These are phyloP conservation scores for Tilletiopsis washingtonensis DNA, from an alignment of 1,284 basidiomycete genomes.

Conservation along the genomic window DNA sequence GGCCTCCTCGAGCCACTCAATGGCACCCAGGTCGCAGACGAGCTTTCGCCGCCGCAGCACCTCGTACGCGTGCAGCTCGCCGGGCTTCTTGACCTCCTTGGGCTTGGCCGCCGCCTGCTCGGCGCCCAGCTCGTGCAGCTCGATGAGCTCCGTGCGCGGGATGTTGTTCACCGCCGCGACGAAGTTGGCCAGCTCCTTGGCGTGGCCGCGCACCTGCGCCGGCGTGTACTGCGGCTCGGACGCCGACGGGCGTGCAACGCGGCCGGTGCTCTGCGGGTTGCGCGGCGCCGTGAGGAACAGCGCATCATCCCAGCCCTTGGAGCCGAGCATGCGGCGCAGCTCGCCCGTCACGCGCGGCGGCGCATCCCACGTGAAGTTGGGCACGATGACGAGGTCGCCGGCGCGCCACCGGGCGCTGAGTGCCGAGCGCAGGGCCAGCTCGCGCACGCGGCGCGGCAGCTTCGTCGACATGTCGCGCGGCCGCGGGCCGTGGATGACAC, in stretches of 20 bases:
- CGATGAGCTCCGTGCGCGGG: slow-evolving; percentile 32
- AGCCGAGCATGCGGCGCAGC: slow-evolving; percentile 25
- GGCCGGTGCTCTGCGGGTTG: slow-evolving; percentile 15
- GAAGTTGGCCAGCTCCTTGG: slow-evolving; percentile 29
- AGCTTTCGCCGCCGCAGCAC: slow-evolving; percentile 36
- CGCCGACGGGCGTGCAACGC: slow-evolving; percentile 26
- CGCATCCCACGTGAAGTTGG: slow-evolving; percentile 51
- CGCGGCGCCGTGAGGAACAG: slow-evolving; percentile 44
- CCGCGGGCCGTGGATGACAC: slow-evolving; percentile 79
- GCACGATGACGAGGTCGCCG: slow-evolving; percentile 65
- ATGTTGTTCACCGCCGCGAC: slow-evolving; percentile 32
- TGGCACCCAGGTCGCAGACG: slow-evolving; percentile 43
- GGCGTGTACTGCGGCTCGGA: slow-evolving; percentile 33
- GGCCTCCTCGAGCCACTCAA: slow-evolving; percentile 47
- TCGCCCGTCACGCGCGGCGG: slow-evolving; percentile 35
- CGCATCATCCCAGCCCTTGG: slow-evolving; percentile 35
- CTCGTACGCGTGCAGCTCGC: slow-evolving; percentile 46
- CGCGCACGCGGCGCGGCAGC: slow-evolving; percentile 77
- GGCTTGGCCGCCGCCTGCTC: slow-evolving; percentile 19
- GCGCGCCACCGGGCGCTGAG: slow-evolving; percentile 73
- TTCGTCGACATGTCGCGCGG: slow-evolving; percentile 84
- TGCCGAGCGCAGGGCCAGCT: slow-evolving; percentile 86
- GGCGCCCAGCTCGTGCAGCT: slow-evolving; percentile 35
- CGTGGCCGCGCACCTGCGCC: slow-evolving; percentile 29
- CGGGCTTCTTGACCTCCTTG: slow-evolving; percentile 40